Evolutionary conservation across 345 rosid species (phyloP).

Genomic region (Bruguiera parviflora): DNA sequence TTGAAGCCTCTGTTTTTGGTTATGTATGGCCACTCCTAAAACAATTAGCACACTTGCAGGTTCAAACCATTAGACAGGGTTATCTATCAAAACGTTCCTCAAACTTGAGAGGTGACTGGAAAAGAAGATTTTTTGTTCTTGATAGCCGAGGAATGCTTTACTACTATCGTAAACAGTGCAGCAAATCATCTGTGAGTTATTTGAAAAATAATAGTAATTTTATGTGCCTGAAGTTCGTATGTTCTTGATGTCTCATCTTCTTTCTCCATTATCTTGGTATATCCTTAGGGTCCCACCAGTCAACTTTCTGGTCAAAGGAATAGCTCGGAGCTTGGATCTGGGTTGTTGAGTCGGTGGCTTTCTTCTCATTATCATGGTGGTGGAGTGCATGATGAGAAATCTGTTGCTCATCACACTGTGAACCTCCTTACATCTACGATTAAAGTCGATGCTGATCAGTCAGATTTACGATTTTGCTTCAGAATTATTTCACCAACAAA

Average conservation of each 20-base stretch:
- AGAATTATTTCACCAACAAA: conserved; percentile 97
- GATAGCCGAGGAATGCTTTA: conserved; percentile 99
- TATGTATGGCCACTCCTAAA: conserved; percentile 12
- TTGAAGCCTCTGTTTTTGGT: conserved; percentile 8
- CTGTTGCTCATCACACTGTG: conserved; percentile 98
- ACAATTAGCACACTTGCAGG: conserved; percentile 40
- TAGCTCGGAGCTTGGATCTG: conserved; percentile 95
- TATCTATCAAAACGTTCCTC: conserved; percentile 97
- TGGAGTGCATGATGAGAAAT: conserved; percentile 95
- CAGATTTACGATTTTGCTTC: conserved; percentile 98
- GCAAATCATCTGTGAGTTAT: conserved; percentile 83
- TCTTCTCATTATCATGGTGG: conserved; percentile 83
- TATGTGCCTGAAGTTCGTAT: conserved; percentile 9
- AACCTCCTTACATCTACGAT: conserved; percentile 98
- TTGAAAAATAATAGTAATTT: conserved; percentile 5
- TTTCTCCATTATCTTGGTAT: conserved; percentile 2
- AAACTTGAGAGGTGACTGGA: conserved; percentile 98
- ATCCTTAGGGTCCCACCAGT: conserved; percentile 62
- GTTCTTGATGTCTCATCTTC: conserved; percentile 2
- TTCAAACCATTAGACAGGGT: conserved; percentile 97
- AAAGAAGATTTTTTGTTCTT: conserved; percentile 97
- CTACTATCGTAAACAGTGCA: conserved; percentile 86
- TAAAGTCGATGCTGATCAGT: conserved; percentile 94
- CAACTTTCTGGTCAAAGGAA: conserved; percentile 85
- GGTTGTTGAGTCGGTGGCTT: conserved; percentile 92